Percentiles rank a stretch among this genome's conserved stretches.
These are phyloP conservation scores for Podospora conica DNA, from an alignment of 495 filamentous ascomycete genomes.

Conservation along the genomic window DNA sequence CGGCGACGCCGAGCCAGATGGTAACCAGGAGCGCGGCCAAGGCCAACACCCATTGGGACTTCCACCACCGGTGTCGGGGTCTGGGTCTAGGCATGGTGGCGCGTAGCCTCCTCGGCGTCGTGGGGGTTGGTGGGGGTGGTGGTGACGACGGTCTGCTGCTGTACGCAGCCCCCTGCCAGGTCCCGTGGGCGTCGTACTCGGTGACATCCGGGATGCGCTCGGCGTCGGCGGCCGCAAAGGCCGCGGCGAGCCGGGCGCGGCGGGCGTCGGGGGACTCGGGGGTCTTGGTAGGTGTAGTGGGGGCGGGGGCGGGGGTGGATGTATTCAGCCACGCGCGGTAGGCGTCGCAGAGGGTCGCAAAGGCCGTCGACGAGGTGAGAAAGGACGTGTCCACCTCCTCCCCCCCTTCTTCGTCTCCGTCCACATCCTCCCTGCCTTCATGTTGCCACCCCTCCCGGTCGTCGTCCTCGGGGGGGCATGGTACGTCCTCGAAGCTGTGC, in stretches of 20 bases:
- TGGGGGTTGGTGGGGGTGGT: too few relatives aligned
- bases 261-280: not conserved
- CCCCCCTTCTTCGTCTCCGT: too few relatives aligned
- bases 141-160: not conserved
- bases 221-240: not conserved
- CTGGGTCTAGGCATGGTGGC: too few relatives aligned
- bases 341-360: not conserved
- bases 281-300: not conserved
- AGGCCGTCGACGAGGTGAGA: not conserved
- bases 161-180: not conserved
- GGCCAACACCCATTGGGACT: not conserved
- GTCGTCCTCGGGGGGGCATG: too few relatives aligned
- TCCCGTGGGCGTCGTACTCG: not conserved
- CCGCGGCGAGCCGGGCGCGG: not conserved
- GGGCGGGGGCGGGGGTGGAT: too few relatives aligned
- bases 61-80: not conserved
- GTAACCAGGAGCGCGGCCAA: not conserved
- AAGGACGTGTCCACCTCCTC: not conserved
- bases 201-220: not conserved
- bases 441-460: not conserved
- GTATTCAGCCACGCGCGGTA: not conserved
- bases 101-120: too few relatives aligned
- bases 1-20: not conserved
- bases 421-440: not conserved
- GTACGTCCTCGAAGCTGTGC: too few relatives aligned